Percentiles rank a stretch among this genome's conserved stretches.
Evolutionary conservation across 805 yeast genomes (phyloP).

Genomic region (Suhomyces prunicola): DNA sequence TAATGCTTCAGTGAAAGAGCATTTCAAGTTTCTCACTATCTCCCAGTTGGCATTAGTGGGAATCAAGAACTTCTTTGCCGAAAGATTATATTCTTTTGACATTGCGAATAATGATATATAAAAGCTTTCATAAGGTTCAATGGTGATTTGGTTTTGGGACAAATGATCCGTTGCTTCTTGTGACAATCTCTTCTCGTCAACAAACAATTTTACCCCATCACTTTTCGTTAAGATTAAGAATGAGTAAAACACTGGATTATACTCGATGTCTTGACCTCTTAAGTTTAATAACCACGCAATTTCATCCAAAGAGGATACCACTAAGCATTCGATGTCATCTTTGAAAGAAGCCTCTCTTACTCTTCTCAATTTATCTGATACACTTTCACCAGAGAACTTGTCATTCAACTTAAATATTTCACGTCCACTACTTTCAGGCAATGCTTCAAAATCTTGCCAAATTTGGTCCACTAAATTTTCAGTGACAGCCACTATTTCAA

Average conservation of each 20-base stretch:
- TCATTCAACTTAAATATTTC: slow-evolving; percentile 48
- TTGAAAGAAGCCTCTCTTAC: slow-evolving; percentile 22
- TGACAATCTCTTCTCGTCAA: slow-evolving; percentile 40
- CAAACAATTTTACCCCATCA: slow-evolving; percentile 37
- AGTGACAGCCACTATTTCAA: slow-evolving; percentile 43
- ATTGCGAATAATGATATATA: slow-evolving; percentile 41
- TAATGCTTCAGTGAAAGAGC: slow-evolving; percentile 26
- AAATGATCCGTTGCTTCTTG: slow-evolving; percentile 25
- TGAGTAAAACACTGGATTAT: slow-evolving; percentile 52
- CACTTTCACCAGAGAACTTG: slow-evolving; percentile 63
- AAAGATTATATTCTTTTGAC: slow-evolving; percentile 33
- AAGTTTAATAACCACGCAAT: slow-evolving; percentile 53
- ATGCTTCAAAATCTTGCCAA: slow-evolving; percentile 65
- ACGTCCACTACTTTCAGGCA: slow-evolving; percentile 50
- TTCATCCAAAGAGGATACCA: slow-evolving; percentile 49
- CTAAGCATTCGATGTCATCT: slow-evolving; percentile 29
- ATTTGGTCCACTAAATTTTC: slow-evolving; percentile 71
- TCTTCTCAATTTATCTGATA: slow-evolving; percentile 53
- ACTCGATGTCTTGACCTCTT: slow-evolving; percentile 54
- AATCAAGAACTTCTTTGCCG: slow-evolving; percentile 30
- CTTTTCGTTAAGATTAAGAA: slow-evolving; percentile 32
- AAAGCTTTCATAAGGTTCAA: slow-evolving; percentile 44
- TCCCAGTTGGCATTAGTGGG: slow-evolving; percentile 39
- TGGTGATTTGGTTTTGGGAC: slow-evolving; percentile 20
- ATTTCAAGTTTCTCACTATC: slow-evolving; percentile 31